Percentiles rank a stretch among this genome's conserved stretches.
Evolutionary conservation across 108 stramenopile genomes (phyloP).

Genomic region (Mediolabrus comicus): DNA sequence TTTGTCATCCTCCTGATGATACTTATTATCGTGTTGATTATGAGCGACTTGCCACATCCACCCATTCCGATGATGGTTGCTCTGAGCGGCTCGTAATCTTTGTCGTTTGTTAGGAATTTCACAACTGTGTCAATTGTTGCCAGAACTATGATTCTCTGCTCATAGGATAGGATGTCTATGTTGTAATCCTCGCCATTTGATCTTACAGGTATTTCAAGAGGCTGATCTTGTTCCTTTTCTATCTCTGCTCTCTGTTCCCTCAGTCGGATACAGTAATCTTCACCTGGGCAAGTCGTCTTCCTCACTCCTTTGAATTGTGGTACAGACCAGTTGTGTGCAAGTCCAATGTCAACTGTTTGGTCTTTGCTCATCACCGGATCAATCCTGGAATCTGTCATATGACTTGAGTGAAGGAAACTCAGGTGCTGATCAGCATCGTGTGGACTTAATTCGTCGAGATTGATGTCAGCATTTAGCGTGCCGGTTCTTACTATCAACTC

Average conservation of each 20-base stretch:
- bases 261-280: not conserved
- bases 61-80: slow-evolving; percentile 2
- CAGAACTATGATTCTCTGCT: not conserved
- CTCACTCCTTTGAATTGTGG: not conserved
- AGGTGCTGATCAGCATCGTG: not conserved
- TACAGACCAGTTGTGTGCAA: not conserved
- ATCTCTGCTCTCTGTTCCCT: not conserved
- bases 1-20: not conserved
- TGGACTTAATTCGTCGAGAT: not conserved
- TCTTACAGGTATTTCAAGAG: not conserved
- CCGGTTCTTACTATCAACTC: not conserved
- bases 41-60: slow-evolving; percentile 11
- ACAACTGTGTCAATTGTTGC: not conserved
- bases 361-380: not conserved
- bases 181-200: not conserved
- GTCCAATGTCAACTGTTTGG: not conserved
- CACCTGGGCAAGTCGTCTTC: not conserved
- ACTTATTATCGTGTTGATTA: slow-evolving; percentile 1
- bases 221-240: not conserved
- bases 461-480: not conserved
- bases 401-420: not conserved
- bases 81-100: slow-evolving; percentile 5
- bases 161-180: not conserved
- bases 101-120: slow-evolving; percentile 3
- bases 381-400: not conserved